A percentile compares a stretch with the other conserved stretches of the same genome.
Conservation (phyloP, 345 rosid species). For the Microthlaspi erraticum region DNA sequence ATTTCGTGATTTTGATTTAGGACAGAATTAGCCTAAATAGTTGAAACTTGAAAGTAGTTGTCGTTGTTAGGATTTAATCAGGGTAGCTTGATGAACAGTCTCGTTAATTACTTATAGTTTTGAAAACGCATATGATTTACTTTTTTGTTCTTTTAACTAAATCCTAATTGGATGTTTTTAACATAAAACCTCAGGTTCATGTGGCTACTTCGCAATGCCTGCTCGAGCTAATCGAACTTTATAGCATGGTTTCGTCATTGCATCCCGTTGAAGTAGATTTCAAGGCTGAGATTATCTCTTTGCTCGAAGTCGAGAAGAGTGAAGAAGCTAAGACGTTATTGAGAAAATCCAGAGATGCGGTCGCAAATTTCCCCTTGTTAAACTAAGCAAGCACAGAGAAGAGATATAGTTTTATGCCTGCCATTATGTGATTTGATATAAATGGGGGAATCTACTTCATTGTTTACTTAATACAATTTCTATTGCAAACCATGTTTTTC, state of each 20-base stretch:
- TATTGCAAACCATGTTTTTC: neutral
- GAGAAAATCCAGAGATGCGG: conserved; percentile 60
- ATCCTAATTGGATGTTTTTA: neutral
- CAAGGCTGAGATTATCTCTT: conserved; percentile 60
- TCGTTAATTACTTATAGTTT: neutral
- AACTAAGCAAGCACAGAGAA: conserved; percentile 13
- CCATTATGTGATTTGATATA: conserved; percentile 3
- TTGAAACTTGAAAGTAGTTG: neutral
- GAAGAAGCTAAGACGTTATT: conserved; percentile 74
- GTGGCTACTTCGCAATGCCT: conserved; percentile 82
- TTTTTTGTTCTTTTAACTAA: neutral
- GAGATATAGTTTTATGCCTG: neutral
- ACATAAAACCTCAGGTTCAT: conserved; percentile 60
- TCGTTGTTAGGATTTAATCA: conserved; percentile 1
- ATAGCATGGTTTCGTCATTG: conserved; percentile 45
- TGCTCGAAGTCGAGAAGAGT: conserved; percentile 73
- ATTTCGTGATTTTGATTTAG: conserved; percentile 1
- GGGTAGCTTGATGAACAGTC: conserved; percentile 4
- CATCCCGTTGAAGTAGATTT: conserved; percentile 46
- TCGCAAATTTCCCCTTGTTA: conserved; percentile 46
- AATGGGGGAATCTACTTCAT: neutral
- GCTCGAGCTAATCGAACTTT: conserved; percentile 55
- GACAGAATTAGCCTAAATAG: neutral
- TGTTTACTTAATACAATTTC: conserved; percentile 4
- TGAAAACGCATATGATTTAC: too few species aligned